These are phyloP conservation scores for Mallotus japonicus DNA, from an alignment of 441 rosid genomes.

Conservation along the genomic window DNA sequence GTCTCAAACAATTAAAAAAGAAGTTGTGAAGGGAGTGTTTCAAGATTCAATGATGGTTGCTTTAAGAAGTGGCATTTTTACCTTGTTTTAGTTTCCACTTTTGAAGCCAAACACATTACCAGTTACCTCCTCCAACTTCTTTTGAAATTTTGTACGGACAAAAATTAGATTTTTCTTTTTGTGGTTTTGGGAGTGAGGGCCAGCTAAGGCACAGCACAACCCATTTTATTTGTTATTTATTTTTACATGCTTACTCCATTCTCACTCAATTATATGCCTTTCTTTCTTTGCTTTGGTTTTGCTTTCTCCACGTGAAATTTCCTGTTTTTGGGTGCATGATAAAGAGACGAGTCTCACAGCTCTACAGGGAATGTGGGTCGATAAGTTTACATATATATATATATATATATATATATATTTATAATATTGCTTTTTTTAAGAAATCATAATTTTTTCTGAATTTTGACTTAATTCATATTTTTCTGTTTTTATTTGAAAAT, in stretches of 20 bases:
- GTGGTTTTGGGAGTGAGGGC: not conserved
- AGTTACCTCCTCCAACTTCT: not conserved
- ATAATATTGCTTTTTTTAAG: no score
- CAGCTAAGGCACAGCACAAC: constrained; percentile 7
- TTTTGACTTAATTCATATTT: no score
- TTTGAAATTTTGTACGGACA: not conserved
- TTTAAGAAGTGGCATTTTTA: constrained; percentile 3
- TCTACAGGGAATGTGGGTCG: no score
- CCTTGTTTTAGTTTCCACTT: not conserved
- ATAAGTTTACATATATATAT: no score
- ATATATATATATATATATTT: no score
- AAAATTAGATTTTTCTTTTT: not conserved
- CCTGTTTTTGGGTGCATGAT: not conserved
- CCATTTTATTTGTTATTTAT: no score
- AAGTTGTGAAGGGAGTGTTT: not conserved
- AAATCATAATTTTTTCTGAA: no score
- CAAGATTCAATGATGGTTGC: constrained; percentile 17
- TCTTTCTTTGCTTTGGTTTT: not conserved
- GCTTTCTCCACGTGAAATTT: constrained; percentile 5
- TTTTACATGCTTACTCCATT: not conserved
- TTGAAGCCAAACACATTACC: no score
- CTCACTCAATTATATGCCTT: not conserved
- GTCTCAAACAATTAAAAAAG: not conserved
- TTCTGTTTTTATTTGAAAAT: no score
- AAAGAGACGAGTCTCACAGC: not conserved